Evolutionary conservation across 106 monocot species (phyloP).

Genomic region (Dendrobium huoshanense): DNA sequence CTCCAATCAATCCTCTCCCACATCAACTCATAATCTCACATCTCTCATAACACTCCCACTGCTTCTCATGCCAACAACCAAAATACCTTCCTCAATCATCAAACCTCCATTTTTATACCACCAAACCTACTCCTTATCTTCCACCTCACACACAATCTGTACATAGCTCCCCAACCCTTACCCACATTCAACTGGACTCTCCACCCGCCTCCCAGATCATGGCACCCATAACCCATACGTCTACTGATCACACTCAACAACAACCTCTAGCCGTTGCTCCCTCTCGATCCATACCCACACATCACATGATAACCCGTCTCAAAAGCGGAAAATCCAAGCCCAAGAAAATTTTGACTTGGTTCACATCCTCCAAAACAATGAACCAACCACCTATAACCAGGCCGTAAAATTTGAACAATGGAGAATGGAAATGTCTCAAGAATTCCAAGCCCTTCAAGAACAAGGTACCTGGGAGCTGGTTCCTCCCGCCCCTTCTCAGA

Average conservation of each 20-base stretch:
- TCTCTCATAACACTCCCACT: too few species aligned
- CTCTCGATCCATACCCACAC: not conserved
- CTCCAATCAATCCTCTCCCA: too few species aligned
- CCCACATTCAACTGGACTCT: not conserved
- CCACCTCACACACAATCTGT: not conserved
- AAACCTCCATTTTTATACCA: not conserved
- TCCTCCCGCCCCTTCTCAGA: not conserved
- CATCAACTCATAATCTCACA: too few species aligned
- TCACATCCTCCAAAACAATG: not conserved
- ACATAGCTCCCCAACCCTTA: not conserved
- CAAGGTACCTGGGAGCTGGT: not conserved
- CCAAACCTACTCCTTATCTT: not conserved
- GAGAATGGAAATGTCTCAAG: not conserved
- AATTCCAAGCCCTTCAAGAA: not conserved
- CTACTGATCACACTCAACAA: not conserved
- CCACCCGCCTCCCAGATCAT: not conserved
- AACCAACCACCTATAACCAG: not conserved
- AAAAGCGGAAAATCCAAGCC: not conserved
- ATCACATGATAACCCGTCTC: not conserved
- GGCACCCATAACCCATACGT: not conserved
- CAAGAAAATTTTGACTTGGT: not conserved
- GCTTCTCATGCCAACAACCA: too few species aligned
- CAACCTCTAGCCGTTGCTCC: not conserved
- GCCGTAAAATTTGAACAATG: not conserved
- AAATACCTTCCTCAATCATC: too few species aligned